Evolutionary conservation across 2,329 filamentous ascomycete species (phyloP).

Genomic region (Moelleriella libera): DNA sequence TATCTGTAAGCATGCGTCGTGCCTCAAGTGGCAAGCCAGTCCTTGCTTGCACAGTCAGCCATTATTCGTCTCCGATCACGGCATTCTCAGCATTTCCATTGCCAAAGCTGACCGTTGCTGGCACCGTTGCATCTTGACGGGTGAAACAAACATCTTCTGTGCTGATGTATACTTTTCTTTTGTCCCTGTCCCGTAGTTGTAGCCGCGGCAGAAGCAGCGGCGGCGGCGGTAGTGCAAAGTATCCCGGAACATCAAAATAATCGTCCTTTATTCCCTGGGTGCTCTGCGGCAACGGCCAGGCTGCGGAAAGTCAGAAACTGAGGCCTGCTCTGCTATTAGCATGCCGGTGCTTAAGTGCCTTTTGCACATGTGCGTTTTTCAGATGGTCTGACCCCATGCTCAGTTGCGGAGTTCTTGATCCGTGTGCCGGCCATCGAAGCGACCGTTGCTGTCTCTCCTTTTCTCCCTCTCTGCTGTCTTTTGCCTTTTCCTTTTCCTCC

Average conservation of each 20-base stretch:
- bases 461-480: no score
- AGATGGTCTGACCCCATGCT: not conserved
- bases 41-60: not conserved
- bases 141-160: not conserved
- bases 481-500: not conserved
- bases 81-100: not conserved
- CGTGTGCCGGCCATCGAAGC: no score
- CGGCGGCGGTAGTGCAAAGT: no score
- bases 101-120: not conserved
- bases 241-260: no score
- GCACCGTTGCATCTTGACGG: not conserved
- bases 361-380: not conserved
- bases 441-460: no score
- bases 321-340: not conserved
- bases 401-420: not conserved
- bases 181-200: not conserved
- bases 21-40: no score
- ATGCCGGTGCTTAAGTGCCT: not conserved
- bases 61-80: not conserved
- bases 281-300: no score
- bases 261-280: no score
- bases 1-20: no score
- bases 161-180: not conserved
- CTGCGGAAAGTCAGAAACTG: no score
- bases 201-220: no score